A percentile compares a stretch with the other conserved stretches of the same genome.
These are phyloP conservation scores for Eucalyptus leucophloia DNA, from an alignment of 345 rosid genomes.

Conservation along the genomic window DNA sequence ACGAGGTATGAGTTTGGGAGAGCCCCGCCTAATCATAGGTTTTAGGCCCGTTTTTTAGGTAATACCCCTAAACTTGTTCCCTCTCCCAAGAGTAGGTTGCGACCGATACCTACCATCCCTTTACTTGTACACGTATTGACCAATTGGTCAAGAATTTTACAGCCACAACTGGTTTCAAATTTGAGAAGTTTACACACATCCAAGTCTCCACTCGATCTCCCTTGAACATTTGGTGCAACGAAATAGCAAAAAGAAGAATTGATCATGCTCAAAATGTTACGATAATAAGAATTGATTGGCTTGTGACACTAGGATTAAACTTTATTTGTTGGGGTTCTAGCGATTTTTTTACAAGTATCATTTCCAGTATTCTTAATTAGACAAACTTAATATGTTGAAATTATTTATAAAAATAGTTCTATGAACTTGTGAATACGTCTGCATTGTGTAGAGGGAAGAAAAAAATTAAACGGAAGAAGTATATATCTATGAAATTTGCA, in stretches of 20 bases:
- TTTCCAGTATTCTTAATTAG: not conserved
- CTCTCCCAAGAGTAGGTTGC: no score
- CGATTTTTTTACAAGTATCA: no score
- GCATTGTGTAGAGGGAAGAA: no score
- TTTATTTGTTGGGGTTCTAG: no score
- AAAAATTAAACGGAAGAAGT: no score
- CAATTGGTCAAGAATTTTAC: constrained; percentile 23
- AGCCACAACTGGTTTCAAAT: not conserved
- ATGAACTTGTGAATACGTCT: no score
- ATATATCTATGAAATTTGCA: fast-evolving
- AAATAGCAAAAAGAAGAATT: not conserved
- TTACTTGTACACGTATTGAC: constrained; percentile 40
- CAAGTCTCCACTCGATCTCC: constrained; percentile 42
- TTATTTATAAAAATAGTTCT: no score
- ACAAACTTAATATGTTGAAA: no score
- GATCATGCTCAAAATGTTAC: not conserved
- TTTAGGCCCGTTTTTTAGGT: fast-evolving
- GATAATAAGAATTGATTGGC: no score
- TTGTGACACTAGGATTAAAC: fast-evolving
- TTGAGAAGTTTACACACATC: constrained; percentile 26
- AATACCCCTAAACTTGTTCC: fast-evolving
- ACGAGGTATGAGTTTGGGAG: no score
- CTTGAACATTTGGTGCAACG: constrained; percentile 55
- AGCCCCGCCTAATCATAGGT: fast-evolving
- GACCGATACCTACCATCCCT: constrained; percentile 36